Conservation (phyloP, 2,329 filamentous ascomycete species). For the Macrophomina tecta region DNA sequence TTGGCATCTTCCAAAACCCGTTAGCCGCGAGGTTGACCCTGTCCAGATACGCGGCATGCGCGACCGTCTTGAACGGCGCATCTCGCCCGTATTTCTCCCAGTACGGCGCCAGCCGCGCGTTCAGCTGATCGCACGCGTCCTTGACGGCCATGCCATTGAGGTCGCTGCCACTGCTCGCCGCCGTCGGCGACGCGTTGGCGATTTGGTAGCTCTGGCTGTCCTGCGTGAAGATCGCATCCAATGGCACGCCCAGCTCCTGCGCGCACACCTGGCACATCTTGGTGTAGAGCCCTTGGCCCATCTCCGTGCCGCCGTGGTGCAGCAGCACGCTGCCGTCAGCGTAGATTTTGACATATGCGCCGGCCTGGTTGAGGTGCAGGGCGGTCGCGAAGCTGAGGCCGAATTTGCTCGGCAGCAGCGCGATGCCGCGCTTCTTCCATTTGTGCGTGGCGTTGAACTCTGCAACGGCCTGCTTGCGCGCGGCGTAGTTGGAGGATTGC, state of each 20-base stretch:
- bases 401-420: slow-evolving; percentile 92
- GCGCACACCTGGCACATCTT: slow-evolving; percentile 96
- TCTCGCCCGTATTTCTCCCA: slow-evolving; percentile 77
- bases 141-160: slow-evolving; percentile 93
- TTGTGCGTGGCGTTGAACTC: slow-evolving; percentile 83
- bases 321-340: slow-evolving; percentile 91
- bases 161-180: slow-evolving; percentile 91
- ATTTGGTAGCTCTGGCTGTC: slow-evolving; percentile 86
- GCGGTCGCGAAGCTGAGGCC: slow-evolving; percentile 91
- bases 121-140: slow-evolving; percentile 89
- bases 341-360: slow-evolving; percentile 91
- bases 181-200: slow-evolving; percentile 88
- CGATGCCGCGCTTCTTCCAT: slow-evolving; percentile 89
- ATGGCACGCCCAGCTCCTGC: slow-evolving; percentile 82
- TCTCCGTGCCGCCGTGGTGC: slow-evolving; percentile 93
- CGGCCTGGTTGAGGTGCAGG: slow-evolving; percentile 91
- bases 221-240: slow-evolving; percentile 84
- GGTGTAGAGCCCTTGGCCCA: slow-evolving; percentile 95
- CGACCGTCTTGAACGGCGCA: slow-evolving; percentile 83
- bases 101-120: slow-evolving; percentile 83
- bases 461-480: slow-evolving; percentile 70
- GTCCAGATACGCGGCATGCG: slow-evolving; percentile 90
- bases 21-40: slow-evolving; percentile 94
- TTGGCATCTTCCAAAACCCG: slow-evolving; percentile 95
- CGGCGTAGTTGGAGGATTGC: slow-evolving; percentile 73